Conservation (phyloP, 352 stramenopile species). For the Hyaloperonospora brassicae region DNA sequence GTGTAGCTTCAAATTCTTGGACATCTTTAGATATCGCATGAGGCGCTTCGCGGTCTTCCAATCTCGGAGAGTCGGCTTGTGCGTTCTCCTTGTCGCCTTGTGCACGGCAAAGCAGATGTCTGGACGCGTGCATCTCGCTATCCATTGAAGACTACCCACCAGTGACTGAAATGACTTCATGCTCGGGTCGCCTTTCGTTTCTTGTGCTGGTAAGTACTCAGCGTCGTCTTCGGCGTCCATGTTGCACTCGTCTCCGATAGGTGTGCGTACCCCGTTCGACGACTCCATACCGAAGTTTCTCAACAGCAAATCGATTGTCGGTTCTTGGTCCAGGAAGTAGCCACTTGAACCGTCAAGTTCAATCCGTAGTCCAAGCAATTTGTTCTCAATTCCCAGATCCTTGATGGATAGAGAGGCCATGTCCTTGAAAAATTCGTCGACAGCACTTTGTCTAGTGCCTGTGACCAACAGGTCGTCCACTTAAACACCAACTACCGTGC, state of each 20-base stretch:
- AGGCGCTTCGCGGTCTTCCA: too few relatives aligned
- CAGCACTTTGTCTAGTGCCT: not conserved
- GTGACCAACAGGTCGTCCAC: not conserved
- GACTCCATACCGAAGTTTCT: not conserved
- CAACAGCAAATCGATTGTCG: not conserved
- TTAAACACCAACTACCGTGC: not conserved
- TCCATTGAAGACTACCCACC: too few relatives aligned
- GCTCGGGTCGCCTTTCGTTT: not conserved
- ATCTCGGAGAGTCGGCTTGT: too few relatives aligned
- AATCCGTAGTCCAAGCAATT: not conserved
- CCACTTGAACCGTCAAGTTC: not conserved
- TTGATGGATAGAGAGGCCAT: not conserved
- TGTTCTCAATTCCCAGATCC: not conserved
- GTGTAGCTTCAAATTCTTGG: too few relatives aligned
- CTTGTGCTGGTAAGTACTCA: not conserved
- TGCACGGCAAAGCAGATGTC: too few relatives aligned
- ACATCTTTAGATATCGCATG: too few relatives aligned
- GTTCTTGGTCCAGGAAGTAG: not conserved
- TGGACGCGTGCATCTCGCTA: too few relatives aligned
- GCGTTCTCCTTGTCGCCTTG: too few relatives aligned
- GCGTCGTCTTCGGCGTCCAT: not conserved
- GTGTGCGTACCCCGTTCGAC: not conserved
- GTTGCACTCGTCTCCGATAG: not conserved
- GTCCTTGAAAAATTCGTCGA: not conserved
- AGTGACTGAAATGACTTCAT: too few relatives aligned